Percentiles rank a stretch among this genome's conserved stretches.
Evolutionary conservation across 2,329 filamentous ascomycete genomes (phyloP).

Genomic region (Hypocreales sp.): DNA sequence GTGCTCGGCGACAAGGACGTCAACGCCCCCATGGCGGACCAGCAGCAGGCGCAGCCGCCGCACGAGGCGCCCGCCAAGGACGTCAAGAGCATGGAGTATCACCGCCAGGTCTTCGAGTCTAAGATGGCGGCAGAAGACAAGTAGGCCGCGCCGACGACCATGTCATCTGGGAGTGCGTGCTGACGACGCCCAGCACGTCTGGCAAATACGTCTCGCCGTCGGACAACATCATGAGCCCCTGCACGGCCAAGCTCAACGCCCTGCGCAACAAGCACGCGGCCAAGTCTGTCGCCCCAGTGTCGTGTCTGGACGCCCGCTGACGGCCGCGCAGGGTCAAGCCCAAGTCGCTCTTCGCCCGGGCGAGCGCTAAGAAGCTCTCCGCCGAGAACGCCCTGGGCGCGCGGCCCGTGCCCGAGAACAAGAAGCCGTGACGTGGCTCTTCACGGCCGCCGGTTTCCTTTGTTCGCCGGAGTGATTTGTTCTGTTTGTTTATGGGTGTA

Average conservation of each 20-base stretch:
- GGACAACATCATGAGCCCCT: slow-evolving; percentile 81
- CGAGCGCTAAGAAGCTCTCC: slow-evolving; percentile 46
- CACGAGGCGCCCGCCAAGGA: slow-evolving; percentile 22
- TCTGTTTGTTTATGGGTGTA: no score
- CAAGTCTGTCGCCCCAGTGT: slow-evolving; percentile 40
- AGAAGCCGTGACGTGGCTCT: no score
- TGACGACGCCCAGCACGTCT: slow-evolving; percentile 1
- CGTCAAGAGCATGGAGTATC: slow-evolving; percentile 59
- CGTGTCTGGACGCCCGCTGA: background rate
- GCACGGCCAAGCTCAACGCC: slow-evolving; percentile 66
- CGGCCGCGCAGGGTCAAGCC: slow-evolving; percentile 39
- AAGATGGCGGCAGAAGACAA: slow-evolving; percentile 53
- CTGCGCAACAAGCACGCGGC: slow-evolving; percentile 67
- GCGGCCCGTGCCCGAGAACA: slow-evolving; percentile 18
- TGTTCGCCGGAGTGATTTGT: no score
- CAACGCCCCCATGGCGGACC: slow-evolving; percentile 34
- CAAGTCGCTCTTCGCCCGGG: slow-evolving; percentile 52
- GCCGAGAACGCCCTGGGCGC: slow-evolving; percentile 26
- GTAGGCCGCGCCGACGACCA: no score
- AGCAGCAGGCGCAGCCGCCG: slow-evolving; percentile 6
- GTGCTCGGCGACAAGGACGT: slow-evolving; percentile 51
- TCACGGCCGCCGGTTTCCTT: no score
- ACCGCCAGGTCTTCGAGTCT: slow-evolving; percentile 58
- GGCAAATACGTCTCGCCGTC: slow-evolving; percentile 58
- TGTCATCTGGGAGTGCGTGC: no score